These are phyloP conservation scores for Trichoderma sp. DNA, from an alignment of 2,329 filamentous ascomycete species.

Conservation along the genomic window DNA sequence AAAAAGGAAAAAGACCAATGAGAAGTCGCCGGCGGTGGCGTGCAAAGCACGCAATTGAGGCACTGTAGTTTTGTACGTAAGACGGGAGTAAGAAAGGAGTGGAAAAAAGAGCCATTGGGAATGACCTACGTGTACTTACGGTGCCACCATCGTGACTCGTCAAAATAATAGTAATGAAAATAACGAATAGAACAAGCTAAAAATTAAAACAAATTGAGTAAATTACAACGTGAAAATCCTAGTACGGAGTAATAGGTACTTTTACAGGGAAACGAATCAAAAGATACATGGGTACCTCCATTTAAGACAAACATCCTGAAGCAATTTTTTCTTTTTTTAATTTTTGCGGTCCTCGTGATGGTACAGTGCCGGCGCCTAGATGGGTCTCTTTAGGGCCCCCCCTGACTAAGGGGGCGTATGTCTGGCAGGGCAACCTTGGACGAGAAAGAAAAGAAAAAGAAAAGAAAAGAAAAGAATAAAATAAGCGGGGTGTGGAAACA, in stretches of 20 bases:
- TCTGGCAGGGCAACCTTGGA: neutral
- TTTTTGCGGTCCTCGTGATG: slow-evolving; percentile 39
- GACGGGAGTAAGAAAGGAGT: neutral
- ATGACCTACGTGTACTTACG: neutral
- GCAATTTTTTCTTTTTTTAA: slow-evolving; percentile 28
- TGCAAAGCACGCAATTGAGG: slow-evolving; percentile 30
- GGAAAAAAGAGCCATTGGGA: neutral
- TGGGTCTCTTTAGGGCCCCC: slow-evolving; percentile 15
- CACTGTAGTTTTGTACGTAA: slow-evolving; percentile 31
- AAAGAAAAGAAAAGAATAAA: neutral
- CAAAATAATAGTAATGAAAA: slow-evolving; percentile 2
- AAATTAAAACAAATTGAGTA: neutral
- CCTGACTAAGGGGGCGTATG: neutral
- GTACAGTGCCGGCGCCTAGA: slow-evolving; percentile 31
- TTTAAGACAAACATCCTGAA: slow-evolving; percentile 10
- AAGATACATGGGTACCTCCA: neutral
- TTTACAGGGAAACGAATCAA: neutral
- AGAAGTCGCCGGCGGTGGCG: slow-evolving; percentile 21
- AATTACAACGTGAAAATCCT: neutral
- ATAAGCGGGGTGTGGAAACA: neutral
- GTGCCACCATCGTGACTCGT: slow-evolving; percentile 31
- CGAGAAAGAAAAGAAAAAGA: neutral
- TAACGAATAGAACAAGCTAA: neutral
- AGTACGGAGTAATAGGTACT: neutral
- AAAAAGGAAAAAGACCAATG: neutral